Evolutionary conservation across 2,329 filamentous ascomycete genomes (phyloP), one percentile per base, ranked within the genome.

Genomic region (Fonsecaea pedrosoi): DNA sequence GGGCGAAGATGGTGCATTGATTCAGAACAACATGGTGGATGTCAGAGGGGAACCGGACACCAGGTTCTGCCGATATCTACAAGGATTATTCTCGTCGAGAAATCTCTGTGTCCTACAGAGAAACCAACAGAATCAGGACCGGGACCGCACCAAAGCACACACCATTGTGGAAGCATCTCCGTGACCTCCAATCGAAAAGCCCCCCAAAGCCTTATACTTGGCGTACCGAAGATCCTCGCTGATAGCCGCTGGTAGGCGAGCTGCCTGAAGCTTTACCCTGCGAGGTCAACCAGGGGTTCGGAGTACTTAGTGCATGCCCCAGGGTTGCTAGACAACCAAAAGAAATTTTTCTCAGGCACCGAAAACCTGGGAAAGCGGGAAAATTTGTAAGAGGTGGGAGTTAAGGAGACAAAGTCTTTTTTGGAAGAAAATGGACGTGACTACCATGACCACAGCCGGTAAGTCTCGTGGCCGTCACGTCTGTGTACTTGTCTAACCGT

Each of bases 401-500:
- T 50, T 50, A 50, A 50, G 25, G 45, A 50, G 45, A 50, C 45
- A 13, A 30, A 25, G 25, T 25, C 45, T 21, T 8, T 32, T 32
- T 32, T 32, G 30, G 30, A 13, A 8, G 15, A 50, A 50, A 30
- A 50, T 50, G 21, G 48, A 61, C 8, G 35, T 55, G 30, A 42
- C 53, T 34, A 48, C 50, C 21, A 61, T 61, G 35, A 54, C 48
- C 12, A 62, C 57, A 34, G 65, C 59, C 34, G 60, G 65, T 67
- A 30, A 56, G 64, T 55, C 34, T 42, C 2, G 21, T 21, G 21
- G 30, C 50, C n/a, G 7, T 48, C 9, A n/a, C 38, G 6, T 32
- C 21, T 57, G 34, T 4, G 18, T 35, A 25, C 21, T 37, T 21
- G 32, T 60, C 60, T 60, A 13, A 62, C 59, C 35, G 38, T 18